Percentiles rank a stretch among this genome's conserved stretches.
Evolutionary conservation across 2,329 filamentous ascomycete species (phyloP).

Genomic region (Periconia macrospinosa): DNA sequence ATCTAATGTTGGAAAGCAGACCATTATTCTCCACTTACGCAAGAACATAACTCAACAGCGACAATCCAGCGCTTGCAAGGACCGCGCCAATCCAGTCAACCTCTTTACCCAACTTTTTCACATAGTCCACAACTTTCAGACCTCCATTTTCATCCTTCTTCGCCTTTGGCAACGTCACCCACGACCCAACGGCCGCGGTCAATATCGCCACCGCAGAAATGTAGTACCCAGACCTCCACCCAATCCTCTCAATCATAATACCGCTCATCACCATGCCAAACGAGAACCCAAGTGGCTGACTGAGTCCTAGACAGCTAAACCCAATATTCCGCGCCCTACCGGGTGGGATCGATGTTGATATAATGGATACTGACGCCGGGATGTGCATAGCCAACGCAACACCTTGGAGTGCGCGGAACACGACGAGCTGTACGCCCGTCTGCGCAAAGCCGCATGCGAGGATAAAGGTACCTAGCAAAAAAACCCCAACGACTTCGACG

Average conservation of each 20-base stretch:
- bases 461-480: slow-evolving; percentile 47
- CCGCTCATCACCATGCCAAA: slow-evolving; percentile 56
- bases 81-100: slow-evolving; percentile 34
- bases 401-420: slow-evolving; percentile 52
- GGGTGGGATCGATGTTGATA: slow-evolving; percentile 32
- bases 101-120: slow-evolving; percentile 19
- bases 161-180: slow-evolving; percentile 25
- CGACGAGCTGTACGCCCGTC: slow-evolving; percentile 47
- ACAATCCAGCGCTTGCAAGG: slow-evolving; percentile 26
- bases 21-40: slow-evolving; percentile 18
- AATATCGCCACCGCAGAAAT: slow-evolving; percentile 36
- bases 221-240: slow-evolving; percentile 45
- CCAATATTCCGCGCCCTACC: slow-evolving; percentile 36
- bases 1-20: neutral
- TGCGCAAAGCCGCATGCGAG: slow-evolving; percentile 50
- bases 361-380: slow-evolving; percentile 51
- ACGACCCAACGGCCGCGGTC: slow-evolving; percentile 38
- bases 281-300: slow-evolving; percentile 54
- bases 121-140: neutral
- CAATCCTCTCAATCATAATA: slow-evolving; percentile 22
- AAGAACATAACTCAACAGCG: slow-evolving; percentile 26
- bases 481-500: slow-evolving; percentile 49
- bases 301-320: slow-evolving; percentile 47
- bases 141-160: slow-evolving; percentile 7
- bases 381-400: slow-evolving; percentile 52